These are phyloP conservation scores for Shiraia bambusicola DNA, from an alignment of 2,329 filamentous ascomycete genomes.

Conservation along the genomic window DNA sequence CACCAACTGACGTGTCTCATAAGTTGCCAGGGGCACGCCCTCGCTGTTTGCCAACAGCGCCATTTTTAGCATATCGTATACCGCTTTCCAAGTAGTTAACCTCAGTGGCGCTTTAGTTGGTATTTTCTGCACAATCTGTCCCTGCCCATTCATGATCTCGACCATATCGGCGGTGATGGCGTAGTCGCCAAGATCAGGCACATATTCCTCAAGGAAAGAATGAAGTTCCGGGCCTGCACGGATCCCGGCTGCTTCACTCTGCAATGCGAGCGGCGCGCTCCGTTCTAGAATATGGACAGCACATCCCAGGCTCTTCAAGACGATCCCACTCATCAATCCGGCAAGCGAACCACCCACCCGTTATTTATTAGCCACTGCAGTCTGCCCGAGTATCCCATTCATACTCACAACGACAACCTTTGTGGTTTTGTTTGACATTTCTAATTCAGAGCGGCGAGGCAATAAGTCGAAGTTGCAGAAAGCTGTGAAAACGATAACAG, in stretches of 20 bases:
- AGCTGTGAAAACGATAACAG: too few species aligned
- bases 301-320: background rate
- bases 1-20: background rate
- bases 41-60: background rate
- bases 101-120: background rate
- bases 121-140: background rate
- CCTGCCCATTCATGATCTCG: background rate
- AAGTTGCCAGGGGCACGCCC: background rate
- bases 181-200: background rate
- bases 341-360: constrained; percentile 6
- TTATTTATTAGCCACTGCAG: too few species aligned
- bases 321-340: constrained; percentile 4
- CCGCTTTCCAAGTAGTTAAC: constrained; percentile 4
- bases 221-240: constrained; percentile 4
- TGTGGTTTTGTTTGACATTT: too few species aligned
- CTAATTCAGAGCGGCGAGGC: too few species aligned
- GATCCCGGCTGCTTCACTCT: constrained; percentile 5
- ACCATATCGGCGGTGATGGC: background rate
- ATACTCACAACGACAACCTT: too few species aligned
- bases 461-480: too few species aligned
- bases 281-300: constrained; percentile 5
- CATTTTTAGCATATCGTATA: constrained; percentile 4
- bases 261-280: background rate
- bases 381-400: too few species aligned
- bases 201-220: constrained; percentile 3